phyloP scores from a whole-genome alignment of 73 alveolate species.

The Paramecium tetraurelia region DNA sequence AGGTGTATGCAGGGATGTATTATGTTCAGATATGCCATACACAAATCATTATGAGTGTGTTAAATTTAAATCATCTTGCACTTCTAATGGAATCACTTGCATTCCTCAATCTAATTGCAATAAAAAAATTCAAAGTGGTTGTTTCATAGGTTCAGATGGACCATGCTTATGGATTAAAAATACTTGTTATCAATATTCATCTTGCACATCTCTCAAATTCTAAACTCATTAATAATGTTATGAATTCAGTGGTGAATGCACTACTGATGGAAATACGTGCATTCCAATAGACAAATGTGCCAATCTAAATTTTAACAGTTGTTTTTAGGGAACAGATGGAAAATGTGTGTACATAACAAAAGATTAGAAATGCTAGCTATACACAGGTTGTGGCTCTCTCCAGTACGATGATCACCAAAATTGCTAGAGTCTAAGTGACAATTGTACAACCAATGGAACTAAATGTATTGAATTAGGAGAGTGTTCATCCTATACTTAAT shows the following conservation, averaged over 20 bases:
- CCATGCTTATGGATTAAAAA: slow-evolving; percentile 37
- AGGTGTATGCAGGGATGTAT: neutral
- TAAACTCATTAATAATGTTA: neutral
- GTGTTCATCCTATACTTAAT: neutral
- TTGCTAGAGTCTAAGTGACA: neutral
- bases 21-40: neutral
- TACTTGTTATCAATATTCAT: slow-evolving; percentile 1
- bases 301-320: neutral
- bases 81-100: neutral
- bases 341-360: neutral
- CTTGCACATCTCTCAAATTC: neutral
- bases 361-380: neutral
- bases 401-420: neutral
- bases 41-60: neutral
- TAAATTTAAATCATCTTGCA: neutral
- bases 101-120: neutral
- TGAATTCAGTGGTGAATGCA: neutral
- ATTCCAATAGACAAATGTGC: neutral
- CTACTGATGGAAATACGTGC: neutral
- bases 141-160: slow-evolving; percentile 42
- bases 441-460: neutral
- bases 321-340: slow-evolving; percentile 46
- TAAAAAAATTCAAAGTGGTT: neutral
- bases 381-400: neutral
- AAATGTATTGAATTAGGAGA: neutral